Evolutionary conservation across 1,284 basidiomycete species (phyloP).

Genomic region (Moesziomyces antarcticus): DNA sequence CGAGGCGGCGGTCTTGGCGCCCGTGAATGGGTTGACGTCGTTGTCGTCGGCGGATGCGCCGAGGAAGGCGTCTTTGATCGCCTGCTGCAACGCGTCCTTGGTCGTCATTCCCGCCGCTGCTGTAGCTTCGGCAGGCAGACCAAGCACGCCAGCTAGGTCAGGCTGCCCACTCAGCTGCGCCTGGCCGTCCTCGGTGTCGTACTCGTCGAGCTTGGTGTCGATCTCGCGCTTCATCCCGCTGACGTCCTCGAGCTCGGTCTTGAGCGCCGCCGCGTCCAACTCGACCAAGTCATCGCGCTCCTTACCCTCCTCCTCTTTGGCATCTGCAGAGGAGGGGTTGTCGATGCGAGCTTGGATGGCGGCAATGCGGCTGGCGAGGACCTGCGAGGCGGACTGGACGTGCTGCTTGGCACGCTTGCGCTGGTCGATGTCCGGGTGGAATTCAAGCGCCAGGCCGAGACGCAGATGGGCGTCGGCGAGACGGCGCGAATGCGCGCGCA

Average conservation of each 20-base stretch:
- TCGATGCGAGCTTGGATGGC: slow-evolving; percentile 44
- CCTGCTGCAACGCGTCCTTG: slow-evolving; percentile 59
- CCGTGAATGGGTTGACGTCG: slow-evolving; percentile 26
- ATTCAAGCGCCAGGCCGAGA: slow-evolving; percentile 64
- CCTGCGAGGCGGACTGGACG: slow-evolving; percentile 51
- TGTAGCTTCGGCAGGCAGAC: slow-evolving; percentile 26
- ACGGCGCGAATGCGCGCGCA: slow-evolving; percentile 59
- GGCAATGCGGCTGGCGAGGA: slow-evolving; percentile 44
- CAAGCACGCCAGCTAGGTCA: slow-evolving; percentile 25
- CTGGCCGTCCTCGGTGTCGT: slow-evolving; percentile 40
- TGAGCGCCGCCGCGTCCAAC: slow-evolving; percentile 37
- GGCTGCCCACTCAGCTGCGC: slow-evolving; percentile 52
- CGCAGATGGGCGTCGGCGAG: slow-evolving; percentile 65
- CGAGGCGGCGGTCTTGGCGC: slow-evolving; percentile 10
- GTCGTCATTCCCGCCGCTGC: slow-evolving; percentile 22
- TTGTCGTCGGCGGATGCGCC: slow-evolving; percentile 25
- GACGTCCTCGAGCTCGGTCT: slow-evolving; percentile 56
- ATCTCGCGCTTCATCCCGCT: slow-evolving; percentile 60
- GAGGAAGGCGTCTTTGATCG: slow-evolving; percentile 64
- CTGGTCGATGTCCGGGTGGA: slow-evolving; percentile 55
- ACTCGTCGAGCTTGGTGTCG: slow-evolving; percentile 63
- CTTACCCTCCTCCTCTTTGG: slow-evolving; percentile 1
- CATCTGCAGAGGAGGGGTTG: neutral
- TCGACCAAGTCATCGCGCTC: slow-evolving; percentile 56
- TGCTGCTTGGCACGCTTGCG: slow-evolving; percentile 50